Conservation (phyloP, 2,329 filamentous ascomycete species). For the Alternaria gaisen region DNA sequence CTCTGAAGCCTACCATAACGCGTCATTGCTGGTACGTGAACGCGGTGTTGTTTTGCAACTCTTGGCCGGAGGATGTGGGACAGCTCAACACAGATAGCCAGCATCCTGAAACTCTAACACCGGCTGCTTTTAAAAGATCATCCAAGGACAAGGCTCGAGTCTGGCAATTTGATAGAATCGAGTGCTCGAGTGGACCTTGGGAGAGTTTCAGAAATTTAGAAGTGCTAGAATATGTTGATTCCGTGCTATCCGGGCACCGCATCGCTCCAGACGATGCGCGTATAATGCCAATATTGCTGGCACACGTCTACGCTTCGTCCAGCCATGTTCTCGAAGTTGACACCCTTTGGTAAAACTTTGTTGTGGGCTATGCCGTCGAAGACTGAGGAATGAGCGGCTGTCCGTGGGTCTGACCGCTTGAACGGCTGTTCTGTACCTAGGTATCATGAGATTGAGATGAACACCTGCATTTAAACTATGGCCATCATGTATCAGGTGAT, state of each 20-base stretch:
- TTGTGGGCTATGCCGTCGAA: not conserved
- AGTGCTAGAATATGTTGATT: not conserved
- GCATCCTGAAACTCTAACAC: not conserved
- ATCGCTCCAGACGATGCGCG: not conserved
- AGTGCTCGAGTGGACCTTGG: not conserved
- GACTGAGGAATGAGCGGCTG: not conserved
- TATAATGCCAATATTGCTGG: not conserved
- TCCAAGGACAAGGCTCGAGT: not conserved
- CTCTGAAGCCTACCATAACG: not conserved
- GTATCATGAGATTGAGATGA: not conserved
- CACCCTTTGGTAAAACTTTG: no score
- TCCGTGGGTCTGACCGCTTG: not conserved
- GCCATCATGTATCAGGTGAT: not conserved
- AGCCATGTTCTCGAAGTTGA: no score
- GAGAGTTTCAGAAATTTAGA: not conserved
- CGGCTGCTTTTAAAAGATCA: not conserved
- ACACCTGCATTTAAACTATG: not conserved
- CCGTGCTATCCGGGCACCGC: not conserved
- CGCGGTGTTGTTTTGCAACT: not conserved
- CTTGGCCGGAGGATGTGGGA: slow-evolving; percentile 2
- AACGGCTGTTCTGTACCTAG: not conserved
- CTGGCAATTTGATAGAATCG: not conserved
- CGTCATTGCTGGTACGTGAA: not conserved
- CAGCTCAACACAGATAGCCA: not conserved
- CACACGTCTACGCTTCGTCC: not conserved